Evolutionary conservation across 2,329 filamentous ascomycete species (phyloP).

Genomic region (Sphaerulina musiva): DNA sequence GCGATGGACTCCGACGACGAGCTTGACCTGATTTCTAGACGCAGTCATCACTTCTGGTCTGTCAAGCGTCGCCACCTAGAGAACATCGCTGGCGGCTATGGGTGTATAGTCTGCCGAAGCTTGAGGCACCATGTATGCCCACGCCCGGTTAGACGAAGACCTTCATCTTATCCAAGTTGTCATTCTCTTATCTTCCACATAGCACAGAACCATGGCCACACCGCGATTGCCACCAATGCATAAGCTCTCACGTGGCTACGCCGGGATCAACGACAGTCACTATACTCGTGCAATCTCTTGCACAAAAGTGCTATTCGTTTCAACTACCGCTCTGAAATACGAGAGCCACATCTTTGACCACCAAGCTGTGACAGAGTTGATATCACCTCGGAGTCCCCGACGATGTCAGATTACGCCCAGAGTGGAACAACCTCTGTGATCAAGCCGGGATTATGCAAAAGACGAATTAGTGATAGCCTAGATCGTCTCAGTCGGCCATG

Average conservation of each 20-base stretch:
- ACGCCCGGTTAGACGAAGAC: no score
- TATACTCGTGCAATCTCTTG: background rate
- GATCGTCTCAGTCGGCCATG: constrained; percentile 17
- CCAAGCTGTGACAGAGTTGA: constrained; percentile 22
- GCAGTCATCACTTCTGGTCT: background rate
- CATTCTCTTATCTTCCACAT: no score
- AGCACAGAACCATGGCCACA: no score
- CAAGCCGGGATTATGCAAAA: constrained; percentile 7
- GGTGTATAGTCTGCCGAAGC: no score
- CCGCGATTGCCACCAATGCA: background rate
- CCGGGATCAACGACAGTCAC: background rate
- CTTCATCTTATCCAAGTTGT: no score
- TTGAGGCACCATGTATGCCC: no score
- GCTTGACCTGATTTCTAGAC: background rate
- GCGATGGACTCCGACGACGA: background rate
- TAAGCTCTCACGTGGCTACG: background rate
- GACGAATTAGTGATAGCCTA: constrained; percentile 16
- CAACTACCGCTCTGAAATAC: constrained; percentile 22
- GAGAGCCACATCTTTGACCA: constrained; percentile 19
- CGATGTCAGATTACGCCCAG: background rate
- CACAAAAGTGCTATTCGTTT: constrained; percentile 15
- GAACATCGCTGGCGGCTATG: background rate
- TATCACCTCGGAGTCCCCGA: background rate
- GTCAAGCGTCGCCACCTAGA: background rate
- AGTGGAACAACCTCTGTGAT: background rate